These are phyloP conservation scores for Microbotryum saponariae DNA, from an alignment of 1,284 basidiomycete species.

Conservation along the genomic window DNA sequence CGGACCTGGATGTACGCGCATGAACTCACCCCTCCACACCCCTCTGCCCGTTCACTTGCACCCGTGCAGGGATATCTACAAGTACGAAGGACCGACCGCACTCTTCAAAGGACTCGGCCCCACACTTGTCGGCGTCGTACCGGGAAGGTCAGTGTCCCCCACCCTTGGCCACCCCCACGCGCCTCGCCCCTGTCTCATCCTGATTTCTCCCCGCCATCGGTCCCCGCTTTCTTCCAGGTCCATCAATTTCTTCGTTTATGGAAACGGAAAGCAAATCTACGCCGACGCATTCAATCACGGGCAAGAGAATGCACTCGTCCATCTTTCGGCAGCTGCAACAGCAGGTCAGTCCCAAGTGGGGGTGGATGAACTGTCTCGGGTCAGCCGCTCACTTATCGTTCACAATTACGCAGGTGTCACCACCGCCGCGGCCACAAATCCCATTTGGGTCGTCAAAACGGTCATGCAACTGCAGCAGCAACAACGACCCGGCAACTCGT, in stretches of 20 bases:
- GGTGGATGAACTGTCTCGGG: background rate
- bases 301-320: conserved; percentile 73
- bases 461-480: conserved; percentile 58
- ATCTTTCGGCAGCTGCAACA: conserved; percentile 74
- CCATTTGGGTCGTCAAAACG: conserved; percentile 98
- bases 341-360: conserved; percentile 47
- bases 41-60: too few species aligned
- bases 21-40: too few species aligned
- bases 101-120: conserved; percentile 93
- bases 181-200: background rate
- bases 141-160: conserved; percentile 56
- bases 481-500: conserved; percentile 12
- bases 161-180: background rate
- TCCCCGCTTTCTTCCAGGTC: conserved; percentile 42
- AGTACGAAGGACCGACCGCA: conserved; percentile 80
- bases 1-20: too few species aligned
- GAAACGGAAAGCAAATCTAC: conserved; percentile 88
- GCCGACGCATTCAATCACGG: conserved; percentile 73
- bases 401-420: conserved; percentile 54
- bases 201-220: background rate
- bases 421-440: conserved; percentile 87
- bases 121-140: conserved; percentile 87
- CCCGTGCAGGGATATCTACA: conserved; percentile 65
- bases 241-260: conserved; percentile 98
- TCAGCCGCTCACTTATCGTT: background rate